These are phyloP conservation scores for Barnettozyma sucrosica DNA, from an alignment of 805 yeast genomes.

Conservation along the genomic window DNA sequence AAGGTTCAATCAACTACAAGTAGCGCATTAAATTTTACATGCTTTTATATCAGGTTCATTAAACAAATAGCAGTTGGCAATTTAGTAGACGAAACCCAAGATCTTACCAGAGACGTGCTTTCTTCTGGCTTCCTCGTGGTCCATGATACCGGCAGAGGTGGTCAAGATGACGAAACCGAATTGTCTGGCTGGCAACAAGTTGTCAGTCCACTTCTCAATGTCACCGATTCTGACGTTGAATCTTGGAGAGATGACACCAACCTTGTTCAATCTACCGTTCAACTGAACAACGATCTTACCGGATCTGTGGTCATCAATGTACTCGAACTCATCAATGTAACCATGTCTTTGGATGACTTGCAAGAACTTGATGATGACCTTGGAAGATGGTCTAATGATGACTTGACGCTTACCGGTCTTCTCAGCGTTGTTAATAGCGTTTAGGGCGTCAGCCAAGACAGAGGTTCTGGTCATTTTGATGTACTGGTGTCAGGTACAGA, in stretches of 20 bases:
- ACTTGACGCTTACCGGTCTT: slow-evolving; percentile 99
- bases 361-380: slow-evolving; percentile 95
- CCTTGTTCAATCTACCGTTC: slow-evolving; percentile 97
- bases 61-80: not conserved
- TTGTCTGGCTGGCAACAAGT: slow-evolving; percentile 98
- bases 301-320: slow-evolving; percentile 98
- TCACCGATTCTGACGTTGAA: slow-evolving; percentile 94
- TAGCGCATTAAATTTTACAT: slow-evolving; percentile 8
- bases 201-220: slow-evolving; percentile 97
- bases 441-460: slow-evolving; percentile 97
- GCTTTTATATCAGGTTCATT: slow-evolving; percentile 8
- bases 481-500: not conserved
- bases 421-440: slow-evolving; percentile 98
- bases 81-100: slow-evolving; percentile 93
- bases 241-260: slow-evolving; percentile 98
- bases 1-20: not conserved
- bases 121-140: slow-evolving; percentile 99
- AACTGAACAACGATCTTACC: slow-evolving; percentile 95
- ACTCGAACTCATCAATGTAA: slow-evolving; percentile 97
- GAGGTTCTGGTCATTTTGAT: slow-evolving; percentile 90
- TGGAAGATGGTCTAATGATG: slow-evolving; percentile 95
- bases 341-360: slow-evolving; percentile 98
- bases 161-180: slow-evolving; percentile 97
- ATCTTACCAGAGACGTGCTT: slow-evolving; percentile 99
- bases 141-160: slow-evolving; percentile 99